Evolutionary conservation across 1,284 basidiomycete species (phyloP).

Genomic region (Omphalotus olearius): DNA sequence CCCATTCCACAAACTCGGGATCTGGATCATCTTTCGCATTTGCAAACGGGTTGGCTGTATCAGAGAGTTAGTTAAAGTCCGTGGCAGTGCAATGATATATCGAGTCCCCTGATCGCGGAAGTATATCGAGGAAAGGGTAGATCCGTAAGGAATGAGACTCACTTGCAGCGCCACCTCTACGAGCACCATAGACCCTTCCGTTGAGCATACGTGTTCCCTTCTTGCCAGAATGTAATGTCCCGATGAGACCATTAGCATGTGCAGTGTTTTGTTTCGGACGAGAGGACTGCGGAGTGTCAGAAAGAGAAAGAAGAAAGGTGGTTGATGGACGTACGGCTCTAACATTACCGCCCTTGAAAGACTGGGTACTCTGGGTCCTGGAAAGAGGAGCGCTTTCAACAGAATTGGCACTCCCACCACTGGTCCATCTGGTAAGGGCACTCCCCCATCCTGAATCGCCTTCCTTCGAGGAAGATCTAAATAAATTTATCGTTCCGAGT

Average conservation of each 20-base stretch:
- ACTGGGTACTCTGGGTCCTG: conserved; percentile 13
- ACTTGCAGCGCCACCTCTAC: conserved; percentile 23
- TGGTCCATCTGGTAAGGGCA: conserved; percentile 10
- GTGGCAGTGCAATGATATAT: background rate
- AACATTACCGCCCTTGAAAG: conserved; percentile 11
- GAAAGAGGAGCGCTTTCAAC: conserved; percentile 8
- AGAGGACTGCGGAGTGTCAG: background rate
- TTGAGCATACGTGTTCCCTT: conserved; percentile 63
- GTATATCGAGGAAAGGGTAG: background rate
- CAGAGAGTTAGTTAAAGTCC: background rate
- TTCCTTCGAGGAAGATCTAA: conserved; percentile 35
- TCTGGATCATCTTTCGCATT: conserved; percentile 49
- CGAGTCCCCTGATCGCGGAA: too few relatives aligned
- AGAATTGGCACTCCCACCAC: conserved; percentile 1
- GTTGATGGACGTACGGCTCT: background rate
- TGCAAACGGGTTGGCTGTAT: conserved; percentile 42
- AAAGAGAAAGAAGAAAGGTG: background rate
- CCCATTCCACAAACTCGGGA: conserved; percentile 82
- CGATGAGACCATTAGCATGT: conserved; percentile 11
- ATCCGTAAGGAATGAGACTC: conserved; percentile 13
- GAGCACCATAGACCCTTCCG: conserved; percentile 70
- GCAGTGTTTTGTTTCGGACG: conserved; percentile 7
- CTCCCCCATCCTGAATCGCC: conserved; percentile 6
- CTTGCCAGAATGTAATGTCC: conserved; percentile 17
- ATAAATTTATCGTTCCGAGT: conserved; percentile 42